Conservation (phyloP, 164 flowering plant genomes). For the Vitis riparia region DNA sequence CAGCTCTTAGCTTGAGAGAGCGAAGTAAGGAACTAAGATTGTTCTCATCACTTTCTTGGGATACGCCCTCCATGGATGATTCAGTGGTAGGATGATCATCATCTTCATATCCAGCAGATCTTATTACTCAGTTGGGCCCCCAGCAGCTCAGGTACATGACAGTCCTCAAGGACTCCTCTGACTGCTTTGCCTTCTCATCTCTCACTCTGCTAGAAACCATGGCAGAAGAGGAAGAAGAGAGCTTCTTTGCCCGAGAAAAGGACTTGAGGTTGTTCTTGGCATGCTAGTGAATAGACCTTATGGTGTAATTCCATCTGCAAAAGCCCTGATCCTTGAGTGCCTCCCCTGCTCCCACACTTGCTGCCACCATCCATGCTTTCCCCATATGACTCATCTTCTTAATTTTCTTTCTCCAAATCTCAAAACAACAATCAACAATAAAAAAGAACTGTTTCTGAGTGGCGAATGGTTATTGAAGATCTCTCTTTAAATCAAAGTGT, state of each 20-base stretch:
- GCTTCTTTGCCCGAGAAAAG: conserved; percentile 11
- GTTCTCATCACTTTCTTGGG: background rate
- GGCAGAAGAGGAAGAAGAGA: conserved; percentile 13
- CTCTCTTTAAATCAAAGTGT: too few species aligned
- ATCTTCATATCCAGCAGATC: too few species aligned
- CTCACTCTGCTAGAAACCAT: conserved; percentile 1
- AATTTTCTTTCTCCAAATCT: too few species aligned
- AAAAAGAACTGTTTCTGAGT: too few species aligned
- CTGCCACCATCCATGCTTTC: conserved; percentile 33
- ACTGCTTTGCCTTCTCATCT: conserved; percentile 14
- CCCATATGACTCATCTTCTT: conserved; percentile 20
- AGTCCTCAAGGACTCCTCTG: conserved; percentile 40
- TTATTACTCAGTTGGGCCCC: conserved; percentile 40
- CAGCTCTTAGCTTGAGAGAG: too few species aligned
- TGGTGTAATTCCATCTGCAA: conserved; percentile 29
- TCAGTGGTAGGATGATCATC: too few species aligned
- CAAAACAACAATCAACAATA: too few species aligned
- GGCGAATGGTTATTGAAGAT: too few species aligned
- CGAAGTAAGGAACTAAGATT: too few species aligned
- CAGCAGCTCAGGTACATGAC: conserved; percentile 59
- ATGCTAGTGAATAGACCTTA: conserved; percentile 16
- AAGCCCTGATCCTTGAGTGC: conserved; percentile 34
- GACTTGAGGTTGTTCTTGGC: conserved; percentile 21
- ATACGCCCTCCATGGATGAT: too few species aligned
- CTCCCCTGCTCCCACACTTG: conserved; percentile 27